phyloP scores from a whole-genome alignment of 352 stramenopile species.

The Globisporangium cystogenes region DNA sequence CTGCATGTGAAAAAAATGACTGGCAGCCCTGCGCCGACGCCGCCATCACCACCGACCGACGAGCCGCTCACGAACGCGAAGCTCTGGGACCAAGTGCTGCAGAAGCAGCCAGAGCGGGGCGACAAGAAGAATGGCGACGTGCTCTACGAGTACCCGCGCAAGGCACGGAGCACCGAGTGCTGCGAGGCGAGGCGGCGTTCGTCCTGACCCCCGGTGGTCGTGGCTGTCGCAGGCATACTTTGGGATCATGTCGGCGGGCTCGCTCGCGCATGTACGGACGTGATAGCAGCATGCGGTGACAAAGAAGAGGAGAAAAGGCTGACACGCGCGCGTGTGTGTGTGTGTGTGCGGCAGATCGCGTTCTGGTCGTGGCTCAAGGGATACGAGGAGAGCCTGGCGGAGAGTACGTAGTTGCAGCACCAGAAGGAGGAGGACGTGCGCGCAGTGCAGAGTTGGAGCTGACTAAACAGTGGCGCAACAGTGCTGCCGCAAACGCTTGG shows the following conservation, averaged over 20 bases:
- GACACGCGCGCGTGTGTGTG: too few species aligned
- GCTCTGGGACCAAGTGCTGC: conserved; percentile 65
- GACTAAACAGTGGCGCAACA: too few species aligned
- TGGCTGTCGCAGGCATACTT: conserved; percentile 58
- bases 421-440: too few species aligned
- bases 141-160: conserved; percentile 81
- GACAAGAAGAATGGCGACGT: conserved; percentile 57
- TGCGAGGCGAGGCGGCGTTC: too few species aligned
- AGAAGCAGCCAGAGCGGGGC: conserved; percentile 42
- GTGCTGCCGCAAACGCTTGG: conserved; percentile 49
- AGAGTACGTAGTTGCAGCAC: conserved; percentile 32
- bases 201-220: neutral
- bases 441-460: too few species aligned
- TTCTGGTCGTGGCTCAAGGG: conserved; percentile 89
- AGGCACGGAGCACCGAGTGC: conserved; percentile 25
- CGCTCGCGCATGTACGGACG: conserved; percentile 57
- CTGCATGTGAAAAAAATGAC: neutral
- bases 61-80: conserved; percentile 62
- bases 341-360: conserved; percentile 61
- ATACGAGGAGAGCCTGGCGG: conserved; percentile 78
- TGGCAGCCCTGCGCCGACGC: conserved; percentile 7
- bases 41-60: conserved; percentile 5
- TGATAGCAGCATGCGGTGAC: neutral
- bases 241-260: conserved; percentile 69
- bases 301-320: neutral